Evolutionary conservation across 2,329 filamentous ascomycete species (phyloP).

Genomic region (Aspergillus quadrilineatus): DNA sequence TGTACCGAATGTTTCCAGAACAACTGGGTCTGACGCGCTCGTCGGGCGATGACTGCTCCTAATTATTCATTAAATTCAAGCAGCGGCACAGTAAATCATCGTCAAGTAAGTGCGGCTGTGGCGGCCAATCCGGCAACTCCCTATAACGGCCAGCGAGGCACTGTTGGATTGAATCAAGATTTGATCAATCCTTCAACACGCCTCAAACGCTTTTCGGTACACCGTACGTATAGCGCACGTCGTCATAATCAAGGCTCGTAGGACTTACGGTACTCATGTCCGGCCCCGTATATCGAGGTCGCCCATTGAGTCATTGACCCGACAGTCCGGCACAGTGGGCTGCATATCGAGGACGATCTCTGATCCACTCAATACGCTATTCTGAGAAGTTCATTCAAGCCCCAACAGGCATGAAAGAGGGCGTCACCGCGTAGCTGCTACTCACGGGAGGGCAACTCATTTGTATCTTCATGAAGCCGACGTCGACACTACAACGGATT

Average conservation of each 20-base stretch:
- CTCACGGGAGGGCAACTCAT: background rate
- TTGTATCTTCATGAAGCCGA: background rate
- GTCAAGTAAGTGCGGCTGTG: conserved; percentile 6
- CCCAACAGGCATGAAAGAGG: background rate
- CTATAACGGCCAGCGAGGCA: background rate
- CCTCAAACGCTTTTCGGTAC: background rate
- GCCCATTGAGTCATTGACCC: conserved; percentile 1
- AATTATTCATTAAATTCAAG: background rate
- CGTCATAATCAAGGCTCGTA: background rate
- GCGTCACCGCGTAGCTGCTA: background rate
- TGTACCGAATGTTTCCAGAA: conserved; percentile 12
- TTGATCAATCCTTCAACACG: too few relatives aligned
- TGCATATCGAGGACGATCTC: conserved; percentile 11
- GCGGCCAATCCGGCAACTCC: background rate
- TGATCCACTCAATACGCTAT: conserved; percentile 9
- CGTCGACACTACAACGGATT: background rate
- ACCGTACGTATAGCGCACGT: background rate
- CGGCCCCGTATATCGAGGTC: background rate
- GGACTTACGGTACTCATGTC: background rate
- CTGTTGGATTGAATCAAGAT: background rate
- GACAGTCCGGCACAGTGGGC: conserved; percentile 13
- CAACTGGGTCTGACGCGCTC: background rate
- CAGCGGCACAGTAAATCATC: background rate
- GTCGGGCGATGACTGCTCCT: background rate
- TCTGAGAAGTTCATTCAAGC: background rate